Percentiles rank a stretch among this genome's conserved stretches.
Evolutionary conservation across 495 filamentous ascomycete genomes (phyloP).

Genomic region (Penicillium samsonianum): DNA sequence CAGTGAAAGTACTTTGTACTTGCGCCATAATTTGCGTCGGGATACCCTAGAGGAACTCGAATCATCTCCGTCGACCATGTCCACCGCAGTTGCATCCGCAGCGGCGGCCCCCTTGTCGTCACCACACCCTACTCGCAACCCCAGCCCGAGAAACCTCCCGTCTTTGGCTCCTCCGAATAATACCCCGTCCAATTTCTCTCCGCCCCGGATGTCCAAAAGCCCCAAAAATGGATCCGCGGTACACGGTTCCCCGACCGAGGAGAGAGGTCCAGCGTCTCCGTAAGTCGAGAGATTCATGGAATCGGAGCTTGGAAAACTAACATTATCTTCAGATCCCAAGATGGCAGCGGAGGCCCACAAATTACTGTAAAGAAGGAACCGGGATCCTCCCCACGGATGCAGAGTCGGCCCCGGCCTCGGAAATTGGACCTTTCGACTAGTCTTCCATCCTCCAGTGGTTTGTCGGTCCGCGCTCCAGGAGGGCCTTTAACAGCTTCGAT

Average conservation of each 20-base stretch:
- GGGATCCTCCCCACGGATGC: conserved; percentile 76
- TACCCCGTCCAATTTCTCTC: conserved; percentile 36
- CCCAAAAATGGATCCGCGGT: conserved; percentile 43
- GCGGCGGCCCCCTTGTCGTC: conserved; percentile 48
- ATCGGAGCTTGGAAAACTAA: conserved; percentile 2
- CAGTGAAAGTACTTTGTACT: background rate
- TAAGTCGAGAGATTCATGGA: conserved; percentile 40
- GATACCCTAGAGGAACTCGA: background rate
- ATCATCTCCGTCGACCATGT: conserved; percentile 37
- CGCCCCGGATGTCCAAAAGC: conserved; percentile 37
- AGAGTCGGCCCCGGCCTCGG: conserved; percentile 78
- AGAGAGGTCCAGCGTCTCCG: conserved; percentile 56
- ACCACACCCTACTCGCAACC: conserved; percentile 48
- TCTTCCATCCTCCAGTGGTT: conserved; percentile 58
- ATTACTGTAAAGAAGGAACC: conserved; percentile 97
- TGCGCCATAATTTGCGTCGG: background rate
- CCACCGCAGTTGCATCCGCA: conserved; percentile 55
- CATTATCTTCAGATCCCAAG: conserved; percentile 32
- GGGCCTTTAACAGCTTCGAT: conserved; percentile 80
- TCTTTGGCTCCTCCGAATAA: conserved; percentile 42
- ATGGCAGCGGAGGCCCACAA: conserved; percentile 58
- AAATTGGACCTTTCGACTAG: conserved; percentile 85
- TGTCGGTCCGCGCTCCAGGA: conserved; percentile 64
- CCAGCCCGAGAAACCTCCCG: conserved; percentile 51
- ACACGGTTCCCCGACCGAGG: conserved; percentile 49